A percentile compares a stretch with the other conserved stretches of the same genome.
These are phyloP conservation scores for Metroxylon sagu DNA, from an alignment of 176 grass and related monocot genomes.

Conservation along the genomic window DNA sequence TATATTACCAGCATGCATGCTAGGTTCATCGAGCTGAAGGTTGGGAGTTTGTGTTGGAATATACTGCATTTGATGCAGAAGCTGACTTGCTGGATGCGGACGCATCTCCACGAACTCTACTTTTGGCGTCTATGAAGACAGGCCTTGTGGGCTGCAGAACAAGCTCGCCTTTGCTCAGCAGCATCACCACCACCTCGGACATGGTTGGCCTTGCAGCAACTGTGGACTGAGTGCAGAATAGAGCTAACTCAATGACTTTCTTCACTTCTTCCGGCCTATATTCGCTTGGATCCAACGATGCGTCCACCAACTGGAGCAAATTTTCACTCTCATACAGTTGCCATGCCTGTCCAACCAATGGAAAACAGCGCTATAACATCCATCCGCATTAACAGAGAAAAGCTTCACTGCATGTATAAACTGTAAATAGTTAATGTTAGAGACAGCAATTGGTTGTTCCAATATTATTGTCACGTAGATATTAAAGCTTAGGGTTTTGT, in stretches of 20 bases:
- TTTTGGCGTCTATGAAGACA: constrained; percentile 57
- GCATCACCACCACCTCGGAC: constrained; percentile 57
- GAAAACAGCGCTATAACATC: no score
- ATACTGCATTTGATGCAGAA: constrained; percentile 39
- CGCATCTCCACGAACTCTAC: constrained; percentile 36
- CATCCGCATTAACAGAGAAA: no score
- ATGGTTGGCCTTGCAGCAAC: constrained; percentile 63
- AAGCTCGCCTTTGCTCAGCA: constrained; percentile 37
- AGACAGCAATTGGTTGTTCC: no score
- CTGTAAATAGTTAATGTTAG: no score
- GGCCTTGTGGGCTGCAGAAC: constrained; percentile 46
- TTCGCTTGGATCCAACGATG: constrained; percentile 48
- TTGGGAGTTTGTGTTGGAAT: no score
- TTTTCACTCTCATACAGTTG: constrained; percentile 47
- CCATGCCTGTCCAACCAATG: constrained; percentile 41
- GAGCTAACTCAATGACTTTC: constrained; percentile 53
- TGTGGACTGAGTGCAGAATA: constrained; percentile 69
- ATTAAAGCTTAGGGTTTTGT: no score
- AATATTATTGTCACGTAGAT: no score
- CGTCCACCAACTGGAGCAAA: constrained; percentile 46
- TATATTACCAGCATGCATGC: no score
- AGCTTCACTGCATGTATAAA: no score
- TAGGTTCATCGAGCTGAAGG: no score
- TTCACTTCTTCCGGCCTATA: constrained; percentile 44
- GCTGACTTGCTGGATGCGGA: constrained; percentile 42